phyloP scores from a whole-genome alignment of 768 basidiomycete genomes.

The Kondoa subrosea region DNA sequence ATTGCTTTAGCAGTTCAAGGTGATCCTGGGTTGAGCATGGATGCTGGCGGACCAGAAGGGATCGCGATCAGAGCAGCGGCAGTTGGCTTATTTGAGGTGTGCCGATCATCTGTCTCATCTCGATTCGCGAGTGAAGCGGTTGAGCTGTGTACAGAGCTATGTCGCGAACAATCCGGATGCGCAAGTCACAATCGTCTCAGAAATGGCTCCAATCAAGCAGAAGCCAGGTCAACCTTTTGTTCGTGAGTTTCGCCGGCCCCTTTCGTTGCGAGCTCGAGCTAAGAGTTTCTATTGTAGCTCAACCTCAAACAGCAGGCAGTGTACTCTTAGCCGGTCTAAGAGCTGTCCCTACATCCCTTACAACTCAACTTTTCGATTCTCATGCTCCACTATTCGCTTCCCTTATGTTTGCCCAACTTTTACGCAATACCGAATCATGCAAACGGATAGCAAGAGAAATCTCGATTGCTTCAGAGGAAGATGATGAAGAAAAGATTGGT shows the following conservation, averaged over 20 bases:
- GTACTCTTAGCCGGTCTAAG: conserved; percentile 34
- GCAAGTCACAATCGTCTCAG: conserved; percentile 31
- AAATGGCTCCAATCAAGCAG: conserved; percentile 24
- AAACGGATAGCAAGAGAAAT: conserved; percentile 36
- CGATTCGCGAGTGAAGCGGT: not conserved
- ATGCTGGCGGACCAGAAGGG: conserved; percentile 50
- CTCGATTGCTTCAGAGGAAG: conserved; percentile 30
- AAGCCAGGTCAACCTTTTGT: not conserved
- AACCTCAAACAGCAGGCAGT: conserved; percentile 25
- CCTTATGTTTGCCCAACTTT: conserved; percentile 61
- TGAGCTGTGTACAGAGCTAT: conserved; percentile 27
- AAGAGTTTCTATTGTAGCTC: conserved; percentile 11
- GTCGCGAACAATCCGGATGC: conserved; percentile 34
- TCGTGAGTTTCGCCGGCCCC: not conserved
- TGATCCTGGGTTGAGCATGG: conserved; percentile 40
- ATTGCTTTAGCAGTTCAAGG: conserved; percentile 71
- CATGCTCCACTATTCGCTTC: conserved; percentile 48
- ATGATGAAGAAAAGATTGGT: conserved; percentile 41
- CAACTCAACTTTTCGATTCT: conserved; percentile 37
- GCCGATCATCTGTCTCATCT: not conserved
- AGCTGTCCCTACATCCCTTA: conserved; percentile 21
- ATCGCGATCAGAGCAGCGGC: conserved; percentile 62
- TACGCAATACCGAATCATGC: conserved; percentile 41
- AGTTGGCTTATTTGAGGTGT: conserved; percentile 64
- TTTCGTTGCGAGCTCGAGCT: not conserved